Evolutionary conservation across 75 land plant species (phyloP).

Genomic region (Cryptomeria japonica): DNA sequence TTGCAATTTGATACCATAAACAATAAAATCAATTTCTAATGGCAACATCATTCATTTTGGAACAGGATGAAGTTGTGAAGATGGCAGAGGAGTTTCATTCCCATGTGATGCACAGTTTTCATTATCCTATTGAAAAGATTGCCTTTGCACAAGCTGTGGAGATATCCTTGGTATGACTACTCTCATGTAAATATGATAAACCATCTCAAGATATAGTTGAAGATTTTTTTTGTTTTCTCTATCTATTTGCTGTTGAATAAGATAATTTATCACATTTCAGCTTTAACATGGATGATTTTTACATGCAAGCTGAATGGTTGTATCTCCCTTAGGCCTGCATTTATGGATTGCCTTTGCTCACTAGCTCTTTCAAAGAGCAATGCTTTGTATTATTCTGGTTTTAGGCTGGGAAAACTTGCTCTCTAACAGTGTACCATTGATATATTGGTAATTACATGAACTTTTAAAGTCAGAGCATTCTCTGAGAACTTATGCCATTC

Average conservation of each 20-base stretch:
- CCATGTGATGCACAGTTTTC: background rate
- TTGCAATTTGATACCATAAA: background rate
- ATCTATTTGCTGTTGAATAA: background rate
- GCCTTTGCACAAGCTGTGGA: background rate
- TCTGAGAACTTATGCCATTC: background rate
- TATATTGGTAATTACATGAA: background rate
- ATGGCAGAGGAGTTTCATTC: background rate
- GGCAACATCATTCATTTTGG: background rate
- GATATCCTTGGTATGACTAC: background rate
- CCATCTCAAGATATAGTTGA: too few species aligned
- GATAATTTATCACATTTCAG: background rate
- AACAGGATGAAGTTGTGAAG: conserved; percentile 5
- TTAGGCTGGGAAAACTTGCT: background rate
- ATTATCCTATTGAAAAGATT: background rate
- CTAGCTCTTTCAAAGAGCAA: background rate
- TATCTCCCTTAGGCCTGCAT: background rate
- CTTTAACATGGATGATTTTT: too few species aligned
- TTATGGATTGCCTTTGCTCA: background rate
- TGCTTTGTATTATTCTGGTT: background rate
- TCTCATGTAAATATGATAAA: background rate
- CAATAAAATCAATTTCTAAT: background rate
- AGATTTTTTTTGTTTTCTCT: background rate
- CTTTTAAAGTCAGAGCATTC: background rate
- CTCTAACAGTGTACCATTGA: background rate
- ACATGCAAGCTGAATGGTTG: background rate